Evolutionary conservation across 352 stramenopile species (phyloP), one percentile per base, ranked within the genome.

Genomic region (Globisporangium barbulae): DNA sequence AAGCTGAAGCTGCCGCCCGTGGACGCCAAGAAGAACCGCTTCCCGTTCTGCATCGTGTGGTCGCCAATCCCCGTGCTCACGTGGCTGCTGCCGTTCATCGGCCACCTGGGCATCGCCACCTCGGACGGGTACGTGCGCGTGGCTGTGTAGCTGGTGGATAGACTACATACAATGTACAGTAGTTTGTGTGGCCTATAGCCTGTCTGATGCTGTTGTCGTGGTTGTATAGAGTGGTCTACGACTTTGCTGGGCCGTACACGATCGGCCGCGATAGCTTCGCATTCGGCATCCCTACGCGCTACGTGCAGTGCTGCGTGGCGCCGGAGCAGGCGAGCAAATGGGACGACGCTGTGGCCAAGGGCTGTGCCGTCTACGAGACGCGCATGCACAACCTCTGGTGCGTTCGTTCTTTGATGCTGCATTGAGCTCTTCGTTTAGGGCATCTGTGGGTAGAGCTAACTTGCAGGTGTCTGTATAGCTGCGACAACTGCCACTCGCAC

Each of bases 401-500:
- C 49, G 65, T 68, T 56, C 21, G 3, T 12, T n/a, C 25, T 28
- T 28, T 28, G 25, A 28, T 45, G 5, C 5, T 45, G 35, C 3
- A 17, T 45, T 13, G 15, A 45, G 13, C 39, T 45, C 8, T 63
- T 56, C 22, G 31, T 37, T 39, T 15, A 45, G 15, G 15, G 4
- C 39, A 45, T 45, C 13, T 15, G 6, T 3, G 19, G 39, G 15
- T 45, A 3, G 39, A n/a, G 39, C 39, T 45, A 45, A 45, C 13
- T 45, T n/a, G 9, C 4, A 17, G 19, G 19, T 45, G 15, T 44
- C 37, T 15, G 7, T 33, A 37, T 9, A 86, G 76, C 68, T 98
- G 94, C 72, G 94, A 98, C 75, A 99, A 99, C 77, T 99, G 97
- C 72, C 97, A 99, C 77, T 98, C 92, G 31, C 97, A 99, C 67